These are phyloP conservation scores for Coprinellus aureogranulatus DNA, from an alignment of 768 basidiomycete species.

Conservation along the genomic window DNA sequence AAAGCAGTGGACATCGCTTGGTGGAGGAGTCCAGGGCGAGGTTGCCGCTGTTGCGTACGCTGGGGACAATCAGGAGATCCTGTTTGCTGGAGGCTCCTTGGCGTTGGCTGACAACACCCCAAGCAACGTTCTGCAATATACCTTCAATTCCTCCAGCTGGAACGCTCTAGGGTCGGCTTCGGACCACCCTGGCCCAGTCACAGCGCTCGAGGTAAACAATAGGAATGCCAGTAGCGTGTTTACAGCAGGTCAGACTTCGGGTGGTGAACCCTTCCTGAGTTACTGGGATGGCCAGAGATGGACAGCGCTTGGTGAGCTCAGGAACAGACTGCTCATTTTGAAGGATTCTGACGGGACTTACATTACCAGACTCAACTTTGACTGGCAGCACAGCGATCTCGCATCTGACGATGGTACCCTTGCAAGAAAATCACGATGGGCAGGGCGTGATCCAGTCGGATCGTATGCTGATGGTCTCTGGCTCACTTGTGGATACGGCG, in stretches of 20 bases:
- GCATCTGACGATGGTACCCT: slow-evolving; percentile 87
- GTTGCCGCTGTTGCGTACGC: slow-evolving; percentile 76
- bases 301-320: slow-evolving; percentile 57
- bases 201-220: slow-evolving; percentile 82
- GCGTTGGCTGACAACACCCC: slow-evolving; percentile 58
- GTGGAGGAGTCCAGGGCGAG: slow-evolving; percentile 78
- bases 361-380: slow-evolving; percentile 49
- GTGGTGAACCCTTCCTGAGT: slow-evolving; percentile 69
- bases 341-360: slow-evolving; percentile 1
- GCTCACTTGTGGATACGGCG: slow-evolving; percentile 62
- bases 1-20: slow-evolving; percentile 81
- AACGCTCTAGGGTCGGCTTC: slow-evolving; percentile 54
- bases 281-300: slow-evolving; percentile 86
- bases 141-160: slow-evolving; percentile 76
- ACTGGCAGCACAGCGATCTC: slow-evolving; percentile 62
- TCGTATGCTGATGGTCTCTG: slow-evolving; percentile 88
- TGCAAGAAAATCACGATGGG: slow-evolving; percentile 68
- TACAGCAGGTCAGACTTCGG: slow-evolving; percentile 79
- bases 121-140: slow-evolving; percentile 73
- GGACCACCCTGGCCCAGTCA: slow-evolving; percentile 83
- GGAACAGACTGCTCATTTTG: neutral
- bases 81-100: slow-evolving; percentile 82
- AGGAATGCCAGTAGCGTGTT: slow-evolving; percentile 82
- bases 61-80: slow-evolving; percentile 66
- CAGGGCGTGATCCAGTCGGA: slow-evolving; percentile 77